phyloP scores from a whole-genome alignment of 352 stramenopile genomes.

The Pythium aristosporum region DNA sequence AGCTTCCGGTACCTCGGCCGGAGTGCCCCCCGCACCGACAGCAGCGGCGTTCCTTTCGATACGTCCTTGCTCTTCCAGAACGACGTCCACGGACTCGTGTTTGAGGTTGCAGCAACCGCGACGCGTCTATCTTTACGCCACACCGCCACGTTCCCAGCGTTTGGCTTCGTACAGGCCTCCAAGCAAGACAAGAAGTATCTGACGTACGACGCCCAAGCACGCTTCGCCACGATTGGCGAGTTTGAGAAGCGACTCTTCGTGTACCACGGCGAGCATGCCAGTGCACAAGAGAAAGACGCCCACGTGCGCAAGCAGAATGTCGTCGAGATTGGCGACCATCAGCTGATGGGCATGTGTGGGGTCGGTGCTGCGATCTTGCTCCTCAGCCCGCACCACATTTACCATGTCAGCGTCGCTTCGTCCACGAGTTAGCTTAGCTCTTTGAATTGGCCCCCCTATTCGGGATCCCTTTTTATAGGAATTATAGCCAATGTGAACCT shows the following conservation, averaged over 20 bases:
- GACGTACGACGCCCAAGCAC: slow-evolving; percentile 45
- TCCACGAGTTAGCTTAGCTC: slow-evolving; percentile 7
- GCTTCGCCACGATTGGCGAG: slow-evolving; percentile 74
- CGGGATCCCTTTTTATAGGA: background rate
- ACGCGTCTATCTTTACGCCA: slow-evolving; percentile 40
- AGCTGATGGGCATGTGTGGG: slow-evolving; percentile 59
- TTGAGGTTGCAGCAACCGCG: slow-evolving; percentile 33
- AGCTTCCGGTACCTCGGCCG: slow-evolving; percentile 64
- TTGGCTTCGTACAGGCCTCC: slow-evolving; percentile 84
- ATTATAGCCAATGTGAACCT: slow-evolving; percentile 18
- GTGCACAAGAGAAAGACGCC: slow-evolving; percentile 29
- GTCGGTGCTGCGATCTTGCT: slow-evolving; percentile 48
- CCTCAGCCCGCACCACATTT: slow-evolving; percentile 48
- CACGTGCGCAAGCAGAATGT: slow-evolving; percentile 71
- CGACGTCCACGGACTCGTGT: slow-evolving; percentile 79
- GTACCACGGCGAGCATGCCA: slow-evolving; percentile 43
- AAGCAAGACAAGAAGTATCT: slow-evolving; percentile 89
- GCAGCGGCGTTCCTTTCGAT: background rate
- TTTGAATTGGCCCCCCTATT: background rate
- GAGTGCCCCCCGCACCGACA: background rate
- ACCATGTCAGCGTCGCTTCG: slow-evolving; percentile 12
- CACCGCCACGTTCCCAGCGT: slow-evolving; percentile 60
- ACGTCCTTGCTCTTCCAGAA: slow-evolving; percentile 74
- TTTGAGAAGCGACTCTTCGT: slow-evolving; percentile 78
- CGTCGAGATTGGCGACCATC: slow-evolving; percentile 65